phyloP scores from a whole-genome alignment of 1,284 basidiomycete species.

The Cystobasidiaceae sp. region DNA sequence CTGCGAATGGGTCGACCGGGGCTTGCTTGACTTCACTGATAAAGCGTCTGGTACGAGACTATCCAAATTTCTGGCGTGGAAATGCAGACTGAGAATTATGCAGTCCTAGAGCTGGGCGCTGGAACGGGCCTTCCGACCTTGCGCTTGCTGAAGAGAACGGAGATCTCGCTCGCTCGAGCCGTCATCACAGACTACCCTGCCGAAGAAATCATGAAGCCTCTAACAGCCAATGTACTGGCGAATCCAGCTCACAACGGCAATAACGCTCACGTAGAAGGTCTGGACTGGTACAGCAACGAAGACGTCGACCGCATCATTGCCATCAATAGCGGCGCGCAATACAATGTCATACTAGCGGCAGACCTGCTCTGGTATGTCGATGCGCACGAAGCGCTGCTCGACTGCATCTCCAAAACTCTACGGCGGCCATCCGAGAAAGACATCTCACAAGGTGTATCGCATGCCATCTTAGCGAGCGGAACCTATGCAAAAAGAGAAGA shows the following conservation, averaged over 20 bases:
- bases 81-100: neutral
- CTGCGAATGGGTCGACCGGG: slow-evolving; percentile 29
- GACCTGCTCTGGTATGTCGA: slow-evolving; percentile 30
- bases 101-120: slow-evolving; percentile 31
- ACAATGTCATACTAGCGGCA: slow-evolving; percentile 24
- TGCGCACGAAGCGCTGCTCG: slow-evolving; percentile 11
- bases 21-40: slow-evolving; percentile 17
- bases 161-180: neutral
- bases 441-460: neutral
- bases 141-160: neutral
- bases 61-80: neutral
- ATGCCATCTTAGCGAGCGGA: slow-evolving; percentile 16
- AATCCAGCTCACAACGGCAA: neutral
- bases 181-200: slow-evolving; percentile 30
- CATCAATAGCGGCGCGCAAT: neutral
- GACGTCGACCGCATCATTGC: slow-evolving; percentile 7
- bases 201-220: slow-evolving; percentile 19
- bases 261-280: neutral
- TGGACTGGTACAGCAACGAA: slow-evolving; percentile 15
- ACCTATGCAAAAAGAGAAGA: slow-evolving; percentile 18
- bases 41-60: neutral
- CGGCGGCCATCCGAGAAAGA: neutral
- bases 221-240: neutral
- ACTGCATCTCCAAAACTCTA: slow-evolving; percentile 9
- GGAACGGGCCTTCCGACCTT: slow-evolving; percentile 27